Evolutionary conservation across 140 eudicot genomes (phyloP).

Genomic region (Senecio squalidus): DNA sequence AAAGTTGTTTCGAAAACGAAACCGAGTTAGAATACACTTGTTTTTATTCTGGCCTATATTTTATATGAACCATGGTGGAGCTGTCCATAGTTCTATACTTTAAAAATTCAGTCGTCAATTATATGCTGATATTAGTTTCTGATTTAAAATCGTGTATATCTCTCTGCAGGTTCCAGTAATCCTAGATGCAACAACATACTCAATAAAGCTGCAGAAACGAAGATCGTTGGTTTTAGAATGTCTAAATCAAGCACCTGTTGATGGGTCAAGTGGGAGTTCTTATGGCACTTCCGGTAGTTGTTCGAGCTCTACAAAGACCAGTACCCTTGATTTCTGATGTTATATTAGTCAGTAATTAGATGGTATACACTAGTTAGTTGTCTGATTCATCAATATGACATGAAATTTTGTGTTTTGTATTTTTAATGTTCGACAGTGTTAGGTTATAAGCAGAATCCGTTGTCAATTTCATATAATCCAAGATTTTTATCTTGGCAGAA

Average conservation of each 20-base stretch:
- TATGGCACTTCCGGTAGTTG: constrained; percentile 75
- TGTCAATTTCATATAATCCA: no score
- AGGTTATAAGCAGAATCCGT: no score
- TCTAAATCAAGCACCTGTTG: constrained; percentile 94
- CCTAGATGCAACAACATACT: constrained; percentile 82
- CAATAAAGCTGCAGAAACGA: constrained; percentile 82
- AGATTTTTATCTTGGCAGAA: no score
- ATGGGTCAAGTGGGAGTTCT: constrained; percentile 92
- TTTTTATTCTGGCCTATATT: no score
- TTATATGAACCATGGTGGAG: no score
- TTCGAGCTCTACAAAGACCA: constrained; percentile 56
- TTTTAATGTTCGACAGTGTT: no score
- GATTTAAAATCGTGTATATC: no score
- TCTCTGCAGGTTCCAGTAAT: constrained; percentile 70
- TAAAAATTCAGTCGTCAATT: not conserved
- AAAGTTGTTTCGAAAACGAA: no score
- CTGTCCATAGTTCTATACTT: no score
- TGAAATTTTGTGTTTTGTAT: constrained; percentile 25
- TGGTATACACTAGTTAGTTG: not conserved
- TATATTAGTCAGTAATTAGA: not conserved
- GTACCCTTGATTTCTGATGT: constrained; percentile 67
- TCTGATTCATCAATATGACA: not conserved
- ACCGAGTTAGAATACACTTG: no score
- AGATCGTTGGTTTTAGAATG: constrained; percentile 72
- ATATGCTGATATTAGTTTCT: not conserved